phyloP scores from a whole-genome alignment of 495 filamentous ascomycete genomes.

The Penicillium silybi region DNA sequence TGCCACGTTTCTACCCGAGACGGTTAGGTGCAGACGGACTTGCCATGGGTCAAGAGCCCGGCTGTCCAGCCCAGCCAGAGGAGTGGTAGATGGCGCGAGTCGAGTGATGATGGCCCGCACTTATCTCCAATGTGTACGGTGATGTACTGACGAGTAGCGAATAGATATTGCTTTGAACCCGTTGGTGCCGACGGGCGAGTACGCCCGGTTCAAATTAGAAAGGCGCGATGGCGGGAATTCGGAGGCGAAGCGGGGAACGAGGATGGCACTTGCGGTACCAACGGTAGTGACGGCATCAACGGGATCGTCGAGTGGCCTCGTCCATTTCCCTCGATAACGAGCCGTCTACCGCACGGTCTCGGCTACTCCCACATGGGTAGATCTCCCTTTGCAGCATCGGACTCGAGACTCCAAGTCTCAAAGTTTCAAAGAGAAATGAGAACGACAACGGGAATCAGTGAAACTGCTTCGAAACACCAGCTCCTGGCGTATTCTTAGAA shows the following conservation, averaged over 20 bases:
- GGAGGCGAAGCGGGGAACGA: not conserved
- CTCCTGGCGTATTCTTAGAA: slow-evolving; percentile 10
- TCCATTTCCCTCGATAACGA: not conserved
- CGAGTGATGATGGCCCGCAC: no score
- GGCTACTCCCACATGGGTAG: not conserved
- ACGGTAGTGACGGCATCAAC: no score
- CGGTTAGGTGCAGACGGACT: not conserved
- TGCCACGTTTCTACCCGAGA: not conserved
- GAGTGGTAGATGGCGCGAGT: not conserved
- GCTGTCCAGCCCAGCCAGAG: not conserved
- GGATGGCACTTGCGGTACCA: no score
- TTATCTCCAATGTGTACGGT: not conserved
- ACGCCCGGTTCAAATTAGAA: no score
- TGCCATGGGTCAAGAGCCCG: not conserved
- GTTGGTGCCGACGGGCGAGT: no score
- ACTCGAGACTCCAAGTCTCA: not conserved
- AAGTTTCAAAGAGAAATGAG: not conserved
- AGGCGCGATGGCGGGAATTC: not conserved
- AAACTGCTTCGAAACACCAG: slow-evolving; percentile 2
- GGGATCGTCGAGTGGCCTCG: not conserved
- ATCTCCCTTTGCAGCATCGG: not conserved
- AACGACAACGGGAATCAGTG: slow-evolving; percentile 2
- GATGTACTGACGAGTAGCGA: no score
- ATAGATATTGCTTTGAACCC: no score
- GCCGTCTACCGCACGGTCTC: not conserved